Conservation (phyloP, 306 rosid species). For the Macrotyloma uniflorum region DNA sequence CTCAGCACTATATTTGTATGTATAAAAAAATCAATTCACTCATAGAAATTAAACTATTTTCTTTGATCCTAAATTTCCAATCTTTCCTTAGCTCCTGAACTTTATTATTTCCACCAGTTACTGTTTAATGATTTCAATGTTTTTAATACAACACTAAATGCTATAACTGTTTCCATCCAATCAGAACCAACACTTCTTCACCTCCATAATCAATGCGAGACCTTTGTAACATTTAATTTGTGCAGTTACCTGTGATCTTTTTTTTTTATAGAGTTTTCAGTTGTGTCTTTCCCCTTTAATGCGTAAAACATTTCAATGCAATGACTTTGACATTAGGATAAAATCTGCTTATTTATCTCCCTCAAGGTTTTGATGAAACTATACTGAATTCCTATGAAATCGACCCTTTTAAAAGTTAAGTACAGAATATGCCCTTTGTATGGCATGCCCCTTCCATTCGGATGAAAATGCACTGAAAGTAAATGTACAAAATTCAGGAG, state of each 20-base stretch:
- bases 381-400: neutral
- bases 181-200: neutral
- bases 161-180: neutral
- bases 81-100: neutral
- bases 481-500: neutral
- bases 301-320: neutral
- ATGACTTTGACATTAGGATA: neutral
- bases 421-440: neutral
- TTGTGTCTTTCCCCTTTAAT: constrained; percentile 17
- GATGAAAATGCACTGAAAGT: constrained; percentile 13
- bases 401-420: neutral
- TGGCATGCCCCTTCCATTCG: neutral
- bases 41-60: constrained; percentile 1
- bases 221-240: constrained; percentile 10
- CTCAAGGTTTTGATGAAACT: neutral
- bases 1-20: neutral
- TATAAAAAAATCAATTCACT: neutral
- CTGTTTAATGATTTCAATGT: constrained; percentile 16
- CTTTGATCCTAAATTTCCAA: constrained; percentile 9
- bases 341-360: neutral
- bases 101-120: constrained; percentile 19
- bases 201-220: neutral
- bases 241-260: constrained; percentile 18
- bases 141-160: constrained; percentile 10
- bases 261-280: constrained; percentile 8